Evolutionary conservation across 768 basidiomycete genomes (phyloP).

Genomic region (Agrocybe praecox): DNA sequence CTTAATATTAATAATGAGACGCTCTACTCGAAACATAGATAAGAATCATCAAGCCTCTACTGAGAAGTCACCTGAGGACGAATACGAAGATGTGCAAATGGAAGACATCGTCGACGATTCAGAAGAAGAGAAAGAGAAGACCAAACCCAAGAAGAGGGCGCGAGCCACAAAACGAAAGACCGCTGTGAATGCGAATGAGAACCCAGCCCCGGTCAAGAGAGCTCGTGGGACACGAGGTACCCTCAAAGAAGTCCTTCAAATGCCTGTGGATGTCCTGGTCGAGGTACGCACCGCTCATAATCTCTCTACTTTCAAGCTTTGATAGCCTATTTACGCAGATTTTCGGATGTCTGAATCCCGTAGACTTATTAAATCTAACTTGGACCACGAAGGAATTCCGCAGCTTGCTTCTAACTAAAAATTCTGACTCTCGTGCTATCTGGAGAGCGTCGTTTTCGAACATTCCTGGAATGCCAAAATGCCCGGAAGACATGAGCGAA

Average conservation of each 20-base stretch:
- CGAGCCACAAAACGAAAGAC: not conserved
- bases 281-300: slow-evolving; percentile 17
- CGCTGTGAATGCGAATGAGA: not conserved
- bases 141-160: no score
- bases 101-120: no score
- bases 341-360: slow-evolving; percentile 1
- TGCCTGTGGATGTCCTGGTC: slow-evolving; percentile 32
- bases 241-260: slow-evolving; percentile 22
- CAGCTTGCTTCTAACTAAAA: not conserved
- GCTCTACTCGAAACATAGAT: no score
- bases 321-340: not conserved
- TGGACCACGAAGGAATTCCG: slow-evolving; percentile 6
- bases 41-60: no score
- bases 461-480: slow-evolving; percentile 15
- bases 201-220: not conserved
- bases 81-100: no score
- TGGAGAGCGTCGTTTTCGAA: slow-evolving; percentile 2
- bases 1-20: no score
- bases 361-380: slow-evolving; percentile 5
- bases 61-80: no score
- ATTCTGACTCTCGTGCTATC: not conserved
- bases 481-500: slow-evolving; percentile 33
- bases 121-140: not conserved
- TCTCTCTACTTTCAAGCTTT: not conserved
- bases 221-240: slow-evolving; percentile 15